Evolutionary conservation across 2,329 filamentous ascomycete species (phyloP).

Genomic region (Aphanocladium album): DNA sequence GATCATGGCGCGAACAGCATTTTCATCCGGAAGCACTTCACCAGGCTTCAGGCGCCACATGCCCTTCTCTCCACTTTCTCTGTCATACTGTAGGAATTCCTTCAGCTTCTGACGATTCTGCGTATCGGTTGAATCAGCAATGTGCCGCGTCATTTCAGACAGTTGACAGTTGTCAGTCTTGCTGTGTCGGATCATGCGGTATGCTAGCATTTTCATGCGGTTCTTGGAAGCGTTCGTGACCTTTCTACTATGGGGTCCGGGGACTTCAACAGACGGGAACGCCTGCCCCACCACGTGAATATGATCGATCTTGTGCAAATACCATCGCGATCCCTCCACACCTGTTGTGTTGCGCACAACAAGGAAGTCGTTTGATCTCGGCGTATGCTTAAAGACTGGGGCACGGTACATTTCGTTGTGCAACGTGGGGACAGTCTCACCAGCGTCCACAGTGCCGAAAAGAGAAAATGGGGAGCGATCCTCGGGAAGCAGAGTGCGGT

Average conservation of each 20-base stretch:
- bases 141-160: slow-evolving; percentile 84
- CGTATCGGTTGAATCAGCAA: slow-evolving; percentile 87
- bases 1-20: slow-evolving; percentile 78
- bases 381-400: slow-evolving; percentile 81
- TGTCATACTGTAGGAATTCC: slow-evolving; percentile 89
- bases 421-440: slow-evolving; percentile 83
- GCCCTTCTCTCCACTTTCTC: slow-evolving; percentile 65
- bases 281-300: slow-evolving; percentile 88
- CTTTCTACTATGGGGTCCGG: slow-evolving; percentile 87
- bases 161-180: slow-evolving; percentile 64
- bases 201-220: slow-evolving; percentile 92
- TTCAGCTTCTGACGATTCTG: slow-evolving; percentile 96
- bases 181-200: slow-evolving; percentile 77
- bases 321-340: slow-evolving; percentile 72
- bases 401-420: slow-evolving; percentile 96
- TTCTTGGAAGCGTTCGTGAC: slow-evolving; percentile 98
- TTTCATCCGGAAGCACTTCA: slow-evolving; percentile 74
- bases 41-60: slow-evolving; percentile 71
- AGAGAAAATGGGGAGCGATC: slow-evolving; percentile 95
- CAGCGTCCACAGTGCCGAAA: slow-evolving; percentile 88
- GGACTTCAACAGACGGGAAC: slow-evolving; percentile 86
- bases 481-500: slow-evolving; percentile 80
- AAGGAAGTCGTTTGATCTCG: slow-evolving; percentile 78
- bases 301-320: slow-evolving; percentile 83
- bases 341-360: slow-evolving; percentile 79